These are phyloP conservation scores for Colletotrichum tanaceti DNA, from an alignment of 2,329 filamentous ascomycete species.

Conservation along the genomic window DNA sequence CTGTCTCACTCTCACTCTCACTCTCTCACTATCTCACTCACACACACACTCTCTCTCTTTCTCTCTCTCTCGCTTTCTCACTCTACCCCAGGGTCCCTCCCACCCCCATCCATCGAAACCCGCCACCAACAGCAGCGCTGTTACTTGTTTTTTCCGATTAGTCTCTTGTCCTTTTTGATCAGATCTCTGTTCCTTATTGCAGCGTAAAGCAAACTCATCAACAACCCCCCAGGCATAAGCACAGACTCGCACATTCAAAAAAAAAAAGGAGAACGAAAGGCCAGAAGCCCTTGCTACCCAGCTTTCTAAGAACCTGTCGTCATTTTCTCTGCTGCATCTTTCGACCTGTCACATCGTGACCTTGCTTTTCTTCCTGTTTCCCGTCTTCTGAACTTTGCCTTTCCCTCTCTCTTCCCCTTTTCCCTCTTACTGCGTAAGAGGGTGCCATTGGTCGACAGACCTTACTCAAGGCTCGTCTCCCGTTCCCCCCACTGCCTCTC, in stretches of 20 bases:
- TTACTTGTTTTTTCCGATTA: neutral
- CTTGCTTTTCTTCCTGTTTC: constrained; percentile 35
- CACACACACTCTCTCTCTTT: neutral
- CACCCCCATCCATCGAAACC: constrained; percentile 11
- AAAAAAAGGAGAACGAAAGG: constrained; percentile 2
- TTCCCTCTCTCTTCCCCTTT: neutral
- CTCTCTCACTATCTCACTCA: neutral
- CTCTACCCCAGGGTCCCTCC: constrained; percentile 12
- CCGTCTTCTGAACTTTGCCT: constrained; percentile 13
- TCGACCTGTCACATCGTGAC: constrained; percentile 38
- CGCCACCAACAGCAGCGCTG: neutral
- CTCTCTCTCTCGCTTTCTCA: constrained; percentile 21
- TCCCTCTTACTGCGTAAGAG: neutral
- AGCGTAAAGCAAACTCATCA: constrained; percentile 30
- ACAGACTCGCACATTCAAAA: constrained; percentile 9
- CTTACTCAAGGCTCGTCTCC: constrained; percentile 6
- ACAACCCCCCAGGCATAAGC: neutral
- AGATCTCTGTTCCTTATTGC: constrained; percentile 38
- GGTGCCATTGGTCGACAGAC: constrained; percentile 17
- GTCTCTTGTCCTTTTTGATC: constrained; percentile 21
- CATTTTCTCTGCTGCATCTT: constrained; percentile 10
- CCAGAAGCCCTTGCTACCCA: constrained; percentile 28
- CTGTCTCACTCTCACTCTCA: constrained; percentile 1
- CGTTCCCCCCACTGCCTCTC: constrained; percentile 4
- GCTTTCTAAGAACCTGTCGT: constrained; percentile 28